Base-by-base conservation (phyloP, 805 yeast genomes). In the Priceomyces fermenticarens region DNA sequence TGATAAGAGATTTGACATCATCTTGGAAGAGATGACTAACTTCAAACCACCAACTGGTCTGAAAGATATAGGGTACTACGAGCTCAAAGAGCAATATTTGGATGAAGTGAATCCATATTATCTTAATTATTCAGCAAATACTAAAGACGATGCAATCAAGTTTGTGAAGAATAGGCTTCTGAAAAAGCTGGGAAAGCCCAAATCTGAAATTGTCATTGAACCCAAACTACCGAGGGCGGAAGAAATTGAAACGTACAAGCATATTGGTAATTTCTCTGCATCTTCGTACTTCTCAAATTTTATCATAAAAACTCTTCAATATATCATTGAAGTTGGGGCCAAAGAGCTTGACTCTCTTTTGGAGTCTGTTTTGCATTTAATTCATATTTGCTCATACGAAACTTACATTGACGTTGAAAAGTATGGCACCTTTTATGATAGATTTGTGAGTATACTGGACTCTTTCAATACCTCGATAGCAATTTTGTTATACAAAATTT, bases 111-210 rank as follows among this genome's bases (percentile, higher is more conserved):
- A 72, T 43, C 96, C 97, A 0, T 90, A 79, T 54, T 91, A 83
- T 55, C 72, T 86, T 43, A 89, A 88, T 51, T 85, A 84, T 51
- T 70, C 85, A 0, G 66, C 91, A 0, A 88, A 88, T 50, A 81
- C 80, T 39, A 77, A 91, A 40, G 97, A 88, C 41, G 97, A 88
- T 44, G 91, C 95, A 5, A 83, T 85, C 41, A 75, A 73, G 34
- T 63, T 80, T 3, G 63, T 86, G 25, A 81, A 82, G 49, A 77
- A 75, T 27, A 57, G 75, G 20, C 58, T 74, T 31, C 70, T 76
- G 8, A 64, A 70, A 41, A 54, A 63, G 17, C 60, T 63, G 1
- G 60, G 68, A 0, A 55, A 67, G 3, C 63, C 71, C 1, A 46
- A 64, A 14, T 66, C 73, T 3, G 79, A 79, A 3, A 70, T 82